A percentile compares a stretch with the other conserved stretches of the same genome.
Evolutionary conservation across 306 rosid species (phyloP).

Genomic region (Gleditsia sinensis): DNA sequence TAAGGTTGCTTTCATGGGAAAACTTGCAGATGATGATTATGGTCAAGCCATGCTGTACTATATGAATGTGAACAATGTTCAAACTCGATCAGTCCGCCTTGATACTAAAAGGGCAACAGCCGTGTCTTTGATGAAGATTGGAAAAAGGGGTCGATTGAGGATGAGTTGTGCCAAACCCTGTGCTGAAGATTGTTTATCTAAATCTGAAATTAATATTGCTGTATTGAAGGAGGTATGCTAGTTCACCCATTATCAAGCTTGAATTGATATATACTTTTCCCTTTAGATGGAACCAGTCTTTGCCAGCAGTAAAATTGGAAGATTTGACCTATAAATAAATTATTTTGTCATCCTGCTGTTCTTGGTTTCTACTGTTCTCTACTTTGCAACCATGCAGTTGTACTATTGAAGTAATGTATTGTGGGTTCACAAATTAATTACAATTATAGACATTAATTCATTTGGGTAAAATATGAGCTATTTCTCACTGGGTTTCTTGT

Average conservation of each 20-base stretch:
- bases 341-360: neutral
- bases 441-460: neutral
- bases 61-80: constrained; percentile 80
- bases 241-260: constrained; percentile 30
- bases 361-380: neutral
- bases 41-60: constrained; percentile 82
- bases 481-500: constrained; percentile 2
- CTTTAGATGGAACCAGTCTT: neutral
- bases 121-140: constrained; percentile 72
- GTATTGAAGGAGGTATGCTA: constrained; percentile 86
- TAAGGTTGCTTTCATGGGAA: constrained; percentile 97
- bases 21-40: constrained; percentile 83
- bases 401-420: constrained; percentile 17
- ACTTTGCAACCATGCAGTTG: neutral
- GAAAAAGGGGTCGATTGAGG: constrained; percentile 74
- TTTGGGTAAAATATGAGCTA: neutral
- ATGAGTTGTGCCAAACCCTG: constrained; percentile 75
- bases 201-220: constrained; percentile 77
- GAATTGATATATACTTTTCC: constrained; percentile 8
- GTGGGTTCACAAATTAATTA: constrained; percentile 2
- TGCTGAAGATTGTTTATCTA: constrained; percentile 86
- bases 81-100: constrained; percentile 78
- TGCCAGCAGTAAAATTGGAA: constrained; percentile 5
- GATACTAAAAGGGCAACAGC: constrained; percentile 73
- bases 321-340: neutral